Conservation (phyloP, 176 grass and related monocot species). For the Secale cereale region DNA sequence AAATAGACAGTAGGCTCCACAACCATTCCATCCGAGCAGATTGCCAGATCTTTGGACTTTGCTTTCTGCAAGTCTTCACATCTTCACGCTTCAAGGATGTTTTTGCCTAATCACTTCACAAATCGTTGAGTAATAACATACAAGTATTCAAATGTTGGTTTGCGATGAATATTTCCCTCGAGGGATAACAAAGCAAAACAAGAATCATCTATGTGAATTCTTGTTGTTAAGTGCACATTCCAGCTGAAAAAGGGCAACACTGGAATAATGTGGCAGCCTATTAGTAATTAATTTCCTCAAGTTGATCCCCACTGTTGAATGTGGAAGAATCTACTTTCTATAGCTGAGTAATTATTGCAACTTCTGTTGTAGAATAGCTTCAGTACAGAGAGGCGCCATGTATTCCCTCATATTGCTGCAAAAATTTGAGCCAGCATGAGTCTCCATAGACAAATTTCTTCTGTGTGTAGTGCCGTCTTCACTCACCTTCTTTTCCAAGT, state of each 20-base stretch:
- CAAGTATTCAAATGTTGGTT: slow-evolving; percentile 44
- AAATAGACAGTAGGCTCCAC: too few relatives aligned
- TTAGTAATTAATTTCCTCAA: slow-evolving; percentile 15
- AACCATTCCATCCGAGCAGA: too few relatives aligned
- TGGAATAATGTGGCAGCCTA: slow-evolving; percentile 12
- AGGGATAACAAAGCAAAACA: slow-evolving; percentile 34
- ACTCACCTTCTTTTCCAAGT: slow-evolving; percentile 76
- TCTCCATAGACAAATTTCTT: slow-evolving; percentile 83
- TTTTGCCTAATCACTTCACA: slow-evolving; percentile 28
- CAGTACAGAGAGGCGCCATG: background rate
- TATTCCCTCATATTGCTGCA: slow-evolving; percentile 17
- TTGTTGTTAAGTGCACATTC: slow-evolving; percentile 22
- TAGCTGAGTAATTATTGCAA: too few relatives aligned
- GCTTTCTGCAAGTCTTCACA: too few relatives aligned
- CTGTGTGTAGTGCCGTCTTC: slow-evolving; percentile 77
- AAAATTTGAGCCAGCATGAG: slow-evolving; percentile 36
- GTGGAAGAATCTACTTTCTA: background rate
- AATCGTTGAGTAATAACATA: slow-evolving; percentile 27
- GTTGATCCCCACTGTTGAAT: background rate
- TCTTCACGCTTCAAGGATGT: too few relatives aligned
- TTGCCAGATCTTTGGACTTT: too few relatives aligned
- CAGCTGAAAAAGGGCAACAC: slow-evolving; percentile 13
- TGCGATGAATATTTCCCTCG: slow-evolving; percentile 18
- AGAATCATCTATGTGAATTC: slow-evolving; percentile 37
- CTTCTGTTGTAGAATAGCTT: slow-evolving; percentile 18